Percentiles rank a stretch among this genome's conserved stretches.
phyloP scores from a whole-genome alignment of 2,329 filamentous ascomycete species.

The Monilinia vaccinii-corymbosi region DNA sequence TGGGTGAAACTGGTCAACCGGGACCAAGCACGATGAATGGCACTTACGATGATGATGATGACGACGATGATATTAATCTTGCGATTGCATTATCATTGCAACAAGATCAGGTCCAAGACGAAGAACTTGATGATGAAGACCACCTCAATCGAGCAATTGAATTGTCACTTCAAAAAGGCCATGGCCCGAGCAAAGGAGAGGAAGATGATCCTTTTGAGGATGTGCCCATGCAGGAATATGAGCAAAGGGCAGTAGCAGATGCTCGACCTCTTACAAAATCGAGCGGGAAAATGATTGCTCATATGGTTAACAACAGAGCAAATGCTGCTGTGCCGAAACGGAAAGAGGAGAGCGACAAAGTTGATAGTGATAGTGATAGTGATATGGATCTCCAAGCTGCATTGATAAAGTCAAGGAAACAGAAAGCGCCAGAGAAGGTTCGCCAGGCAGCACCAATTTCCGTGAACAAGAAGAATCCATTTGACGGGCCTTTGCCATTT shows the following conservation, averaged over 20 bases:
- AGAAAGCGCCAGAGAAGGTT: constrained; percentile 38
- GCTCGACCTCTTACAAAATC: constrained; percentile 43
- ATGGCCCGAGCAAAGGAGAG: constrained; percentile 32
- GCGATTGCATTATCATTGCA: constrained; percentile 55
- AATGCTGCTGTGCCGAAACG: constrained; percentile 48
- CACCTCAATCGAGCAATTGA: constrained; percentile 77
- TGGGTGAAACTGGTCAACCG: constrained; percentile 17
- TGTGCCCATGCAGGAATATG: constrained; percentile 44
- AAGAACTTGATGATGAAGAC: constrained; percentile 52
- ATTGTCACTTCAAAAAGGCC: constrained; percentile 66
- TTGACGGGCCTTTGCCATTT: constrained; percentile 81
- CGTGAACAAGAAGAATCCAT: constrained; percentile 52
- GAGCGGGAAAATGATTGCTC: constrained; percentile 56
- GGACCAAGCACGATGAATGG: constrained; percentile 9
- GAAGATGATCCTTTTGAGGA: constrained; percentile 40
- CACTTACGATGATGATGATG: constrained; percentile 7
- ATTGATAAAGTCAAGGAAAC: constrained; percentile 60
- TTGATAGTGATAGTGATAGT: constrained; percentile 50
- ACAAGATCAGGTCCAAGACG: constrained; percentile 27
- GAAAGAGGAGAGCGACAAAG: constrained; percentile 25
- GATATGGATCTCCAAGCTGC: constrained; percentile 75
- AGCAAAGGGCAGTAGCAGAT: constrained; percentile 43
- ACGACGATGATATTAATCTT: constrained; percentile 11
- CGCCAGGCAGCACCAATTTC: constrained; percentile 30
- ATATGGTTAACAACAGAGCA: constrained; percentile 65